Conservation (phyloP, 305 asterid species). For the Fraxinus velutina region DNA sequence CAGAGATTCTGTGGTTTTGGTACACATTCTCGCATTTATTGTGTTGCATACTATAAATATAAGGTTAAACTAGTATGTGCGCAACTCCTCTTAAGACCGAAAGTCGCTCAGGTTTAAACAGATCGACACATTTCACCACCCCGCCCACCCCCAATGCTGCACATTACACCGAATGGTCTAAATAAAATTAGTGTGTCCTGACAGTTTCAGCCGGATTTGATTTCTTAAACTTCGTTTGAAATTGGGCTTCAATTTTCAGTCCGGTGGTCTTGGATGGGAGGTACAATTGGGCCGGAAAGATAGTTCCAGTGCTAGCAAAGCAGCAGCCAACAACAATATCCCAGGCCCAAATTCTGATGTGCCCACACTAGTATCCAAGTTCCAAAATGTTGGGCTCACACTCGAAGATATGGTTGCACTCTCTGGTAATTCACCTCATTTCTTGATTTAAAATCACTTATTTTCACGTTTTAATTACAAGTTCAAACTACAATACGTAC, state of each 20-base stretch:
- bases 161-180: neutral
- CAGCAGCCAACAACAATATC: conserved; percentile 57
- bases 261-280: conserved; percentile 88
- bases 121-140: neutral
- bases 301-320: conserved; percentile 49
- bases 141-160: neutral
- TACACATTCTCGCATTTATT: conserved; percentile 10
- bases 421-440: conserved; percentile 48
- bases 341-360: conserved; percentile 74
- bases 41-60: neutral
- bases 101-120: too few relatives aligned
- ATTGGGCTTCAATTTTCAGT: conserved; percentile 32
- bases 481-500: neutral
- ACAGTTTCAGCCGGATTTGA: neutral
- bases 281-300: conserved; percentile 77
- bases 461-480: neutral
- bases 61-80: neutral
- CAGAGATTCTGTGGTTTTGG: conserved; percentile 76
- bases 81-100: neutral
- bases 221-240: neutral
- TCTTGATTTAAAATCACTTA: too few relatives aligned
- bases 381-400: conserved; percentile 62
- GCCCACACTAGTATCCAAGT: conserved; percentile 54
- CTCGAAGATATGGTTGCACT: conserved; percentile 67
- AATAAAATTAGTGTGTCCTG: too few relatives aligned